Conservation (phyloP, 2,329 filamentous ascomycete species). For the Aspergillus melleus region DNA sequence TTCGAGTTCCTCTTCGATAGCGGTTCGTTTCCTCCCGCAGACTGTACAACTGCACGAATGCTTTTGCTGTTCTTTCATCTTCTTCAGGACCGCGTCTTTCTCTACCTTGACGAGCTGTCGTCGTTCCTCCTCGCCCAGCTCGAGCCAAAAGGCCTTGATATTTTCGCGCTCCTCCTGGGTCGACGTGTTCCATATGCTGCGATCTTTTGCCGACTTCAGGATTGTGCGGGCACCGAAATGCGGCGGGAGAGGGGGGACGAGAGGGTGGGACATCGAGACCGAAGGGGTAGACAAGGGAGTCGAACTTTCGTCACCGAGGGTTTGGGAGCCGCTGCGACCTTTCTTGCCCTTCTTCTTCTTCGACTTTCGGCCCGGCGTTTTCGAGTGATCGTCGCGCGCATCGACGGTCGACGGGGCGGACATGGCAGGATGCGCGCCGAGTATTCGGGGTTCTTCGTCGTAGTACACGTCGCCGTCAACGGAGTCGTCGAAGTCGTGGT, state of each 20-base stretch:
- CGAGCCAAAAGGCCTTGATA: constrained; percentile 98
- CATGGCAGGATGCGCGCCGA: constrained; percentile 29
- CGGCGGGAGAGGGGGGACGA: constrained; percentile 46
- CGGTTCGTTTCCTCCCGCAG: constrained; percentile 91
- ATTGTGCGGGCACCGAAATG: constrained; percentile 43
- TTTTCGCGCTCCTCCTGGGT: constrained; percentile 92
- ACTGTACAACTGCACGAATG: constrained; percentile 98
- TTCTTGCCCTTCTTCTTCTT: constrained; percentile 46
- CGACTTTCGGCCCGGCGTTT: constrained; percentile 32
- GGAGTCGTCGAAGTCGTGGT: constrained; percentile 31
- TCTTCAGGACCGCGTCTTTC: constrained; percentile 94
- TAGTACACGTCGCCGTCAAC: constrained; percentile 56
- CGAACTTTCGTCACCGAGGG: constrained; percentile 38
- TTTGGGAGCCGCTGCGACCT: constrained; percentile 34
- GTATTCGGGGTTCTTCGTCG: constrained; percentile 54
- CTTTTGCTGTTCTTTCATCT: constrained; percentile 99
- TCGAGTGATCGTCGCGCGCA: constrained; percentile 21
- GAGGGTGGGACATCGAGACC: constrained; percentile 40
- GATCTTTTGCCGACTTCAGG: constrained; percentile 64
- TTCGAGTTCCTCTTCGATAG: constrained; percentile 97
- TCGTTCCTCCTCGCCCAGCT: constrained; percentile 88
- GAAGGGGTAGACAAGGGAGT: constrained; percentile 46
- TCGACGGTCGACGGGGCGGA: constrained; percentile 18
- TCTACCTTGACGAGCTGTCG: constrained; percentile 96
- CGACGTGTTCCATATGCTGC: constrained; percentile 91